Base-by-base conservation (phyloP, 345 rosid genomes). In the Syzygium grande region DNA sequence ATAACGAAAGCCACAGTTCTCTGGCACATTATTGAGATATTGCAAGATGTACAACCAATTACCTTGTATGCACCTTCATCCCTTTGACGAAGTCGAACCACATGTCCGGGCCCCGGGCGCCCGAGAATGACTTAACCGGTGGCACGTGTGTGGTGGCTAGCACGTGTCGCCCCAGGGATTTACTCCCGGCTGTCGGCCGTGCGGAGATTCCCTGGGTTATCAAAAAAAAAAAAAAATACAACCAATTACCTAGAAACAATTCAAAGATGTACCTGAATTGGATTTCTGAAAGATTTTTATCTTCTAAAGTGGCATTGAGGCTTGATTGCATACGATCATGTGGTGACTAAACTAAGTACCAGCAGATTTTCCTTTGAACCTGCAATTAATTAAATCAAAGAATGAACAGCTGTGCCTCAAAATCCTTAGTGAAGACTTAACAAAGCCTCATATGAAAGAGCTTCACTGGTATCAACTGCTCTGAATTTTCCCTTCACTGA, bases 291-390 rank as follows among this genome's bases (percentile, higher is more conserved):
- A 97, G 89, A 89, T 93, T 96, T 92, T 93, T 96, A 88, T 96
- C 98, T 90, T 95, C 96, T 90, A 92, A 90, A 84, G 94, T 94
- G 55, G 98, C 94, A 90, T 93, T 94, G 38, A 93, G 93, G 89
- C 95, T 97, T 9, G 97, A 95, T 88, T 97, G 97, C 98, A 97
- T 94, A 0, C 94, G 93, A 91, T 93, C 96, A 86, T 96, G 95
- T 27, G 95, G 95, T 52, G 99, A 90, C 87, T 94, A 91, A 53
- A 91, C 95, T 43, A 97, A 89, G 88, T 91, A 95, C 98, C 95
- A 96, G 88, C 97, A 95, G 63, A 96, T 96, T 92, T 96, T 97
- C 92, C 99, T 93, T 88, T 95, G 91, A 52, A 95, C 90, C 95
- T 93, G 73, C 87, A 84, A 15, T n/a, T 51, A 30, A 14, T 30